phyloP scores from a whole-genome alignment of 768 basidiomycete species.

The Termitomyces sp. region DNA sequence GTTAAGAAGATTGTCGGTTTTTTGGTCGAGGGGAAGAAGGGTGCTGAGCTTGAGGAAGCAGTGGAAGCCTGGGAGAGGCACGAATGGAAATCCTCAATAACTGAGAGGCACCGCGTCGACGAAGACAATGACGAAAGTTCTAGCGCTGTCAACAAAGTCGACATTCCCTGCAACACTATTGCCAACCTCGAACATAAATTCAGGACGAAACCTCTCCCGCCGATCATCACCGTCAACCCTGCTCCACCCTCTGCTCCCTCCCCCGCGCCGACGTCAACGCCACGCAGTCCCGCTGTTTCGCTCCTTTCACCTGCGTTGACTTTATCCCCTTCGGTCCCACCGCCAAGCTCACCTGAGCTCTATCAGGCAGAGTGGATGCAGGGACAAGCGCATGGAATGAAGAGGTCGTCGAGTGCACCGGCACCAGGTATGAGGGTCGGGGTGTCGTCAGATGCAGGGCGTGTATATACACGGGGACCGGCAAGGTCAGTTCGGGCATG shows the following conservation, averaged over 20 bases:
- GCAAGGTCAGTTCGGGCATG: not conserved
- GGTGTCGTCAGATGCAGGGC: not conserved
- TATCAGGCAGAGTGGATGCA: not conserved
- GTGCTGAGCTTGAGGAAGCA: constrained; percentile 53
- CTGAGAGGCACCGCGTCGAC: not conserved
- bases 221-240: not conserved
- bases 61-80: constrained; percentile 53
- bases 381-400: not conserved
- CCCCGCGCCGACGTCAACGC: not conserved
- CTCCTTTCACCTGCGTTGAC: not conserved
- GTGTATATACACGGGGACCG: not conserved
- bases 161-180: not conserved
- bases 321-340: not conserved
- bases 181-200: not conserved
- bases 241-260: not conserved
- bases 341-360: not conserved
- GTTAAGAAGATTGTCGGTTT: constrained; percentile 65
- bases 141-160: not conserved
- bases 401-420: not conserved
- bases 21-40: constrained; percentile 64
- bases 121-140: not conserved
- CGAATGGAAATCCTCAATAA: not conserved
- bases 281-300: not conserved
- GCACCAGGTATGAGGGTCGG: not conserved
- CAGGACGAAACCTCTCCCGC: not conserved